These are phyloP conservation scores for Clavispora santaluciae DNA, from an alignment of 805 yeast genomes.

Conservation along the genomic window DNA sequence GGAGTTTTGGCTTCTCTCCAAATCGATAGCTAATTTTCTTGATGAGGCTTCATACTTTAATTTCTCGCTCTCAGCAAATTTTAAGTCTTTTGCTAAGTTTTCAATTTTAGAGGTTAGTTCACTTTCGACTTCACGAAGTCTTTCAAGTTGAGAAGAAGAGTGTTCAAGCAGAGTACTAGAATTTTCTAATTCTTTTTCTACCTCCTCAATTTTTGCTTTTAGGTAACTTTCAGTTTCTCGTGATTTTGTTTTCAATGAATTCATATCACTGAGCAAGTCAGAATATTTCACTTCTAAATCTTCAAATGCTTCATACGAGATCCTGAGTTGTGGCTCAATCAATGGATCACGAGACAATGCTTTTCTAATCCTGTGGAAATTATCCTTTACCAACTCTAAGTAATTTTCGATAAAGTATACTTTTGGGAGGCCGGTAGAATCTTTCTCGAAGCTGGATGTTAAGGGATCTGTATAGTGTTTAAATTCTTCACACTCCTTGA, in stretches of 20 bases:
- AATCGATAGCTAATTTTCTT: constrained; percentile 23
- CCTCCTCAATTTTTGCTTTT: constrained; percentile 13
- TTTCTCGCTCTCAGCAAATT: constrained; percentile 26
- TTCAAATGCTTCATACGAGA: constrained; percentile 59
- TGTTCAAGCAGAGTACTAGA: constrained; percentile 17
- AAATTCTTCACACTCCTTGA: constrained; percentile 56
- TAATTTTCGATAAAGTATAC: constrained; percentile 68
- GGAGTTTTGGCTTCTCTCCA: constrained; percentile 27
- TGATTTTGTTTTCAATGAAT: constrained; percentile 17
- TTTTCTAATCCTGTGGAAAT: constrained; percentile 58
- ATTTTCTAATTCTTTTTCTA: constrained; percentile 14
- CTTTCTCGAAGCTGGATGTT: constrained; percentile 37
- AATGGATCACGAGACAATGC: constrained; percentile 73
- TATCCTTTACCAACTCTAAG: constrained; percentile 63
- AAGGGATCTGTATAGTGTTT: constrained; percentile 43
- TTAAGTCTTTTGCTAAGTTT: constrained; percentile 17
- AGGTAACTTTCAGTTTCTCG: constrained; percentile 16
- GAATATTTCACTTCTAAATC: constrained; percentile 37
- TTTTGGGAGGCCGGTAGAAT: constrained; percentile 82
- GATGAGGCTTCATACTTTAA: constrained; percentile 27
- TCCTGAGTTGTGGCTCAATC: constrained; percentile 60
- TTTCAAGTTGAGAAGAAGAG: constrained; percentile 15
- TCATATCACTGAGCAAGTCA: constrained; percentile 20
- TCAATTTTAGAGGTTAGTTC: constrained; percentile 18
- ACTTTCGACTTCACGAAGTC: constrained; percentile 18